Evolutionary conservation across 306 rosid genomes (phyloP), one percentile per base, ranked within the genome.

Genomic region (Crotalaria pallida): DNA sequence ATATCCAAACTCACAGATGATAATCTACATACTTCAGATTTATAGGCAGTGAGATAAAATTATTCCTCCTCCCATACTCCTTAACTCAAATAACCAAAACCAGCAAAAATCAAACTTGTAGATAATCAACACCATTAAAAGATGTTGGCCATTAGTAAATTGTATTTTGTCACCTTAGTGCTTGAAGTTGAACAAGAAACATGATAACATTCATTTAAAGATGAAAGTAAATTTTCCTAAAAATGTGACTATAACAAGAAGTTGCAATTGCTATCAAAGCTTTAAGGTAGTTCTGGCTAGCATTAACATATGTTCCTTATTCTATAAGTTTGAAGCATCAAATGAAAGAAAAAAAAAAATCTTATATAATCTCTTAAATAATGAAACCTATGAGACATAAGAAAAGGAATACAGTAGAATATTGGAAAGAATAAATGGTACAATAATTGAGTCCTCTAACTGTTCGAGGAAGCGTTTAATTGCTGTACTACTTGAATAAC

Each of bases 401-500:
- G 38, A 24, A 56, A 33, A 33, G 8, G 15, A 5, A n/a, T 2
- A 23, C 7, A 4, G 3, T 4, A 12, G 19, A 24, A 12, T n/a
- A 21, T 41, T 21, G 36, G 13, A 40, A 21, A 21, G 31, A 31
- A 31, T 6, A 9, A 49, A 2, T 49, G 0, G 5, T 17, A 18
- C 9, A 18, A 18, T 2, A 23, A 49, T 18, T 3, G 24, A 49
- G 18, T 17, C 55, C 23, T 16, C 12, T 5, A 49, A 17, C 2
- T 6, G 2, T 48, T 16, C 7, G 0, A 34, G 13, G 50, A 2
- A 5, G 10, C n/a, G n/a, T 26, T 68, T 0, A 15, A 34, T 1
- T 60, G 31, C 8, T 24, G 64, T 7, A 52, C 2, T 4, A 71
- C 67, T 51, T 66, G 79, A 48, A 81, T 23, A 44, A 82, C 65